These are phyloP conservation scores for Solanum ossicruentum DNA, from an alignment of 257 asterid species.

Conservation along the genomic window DNA sequence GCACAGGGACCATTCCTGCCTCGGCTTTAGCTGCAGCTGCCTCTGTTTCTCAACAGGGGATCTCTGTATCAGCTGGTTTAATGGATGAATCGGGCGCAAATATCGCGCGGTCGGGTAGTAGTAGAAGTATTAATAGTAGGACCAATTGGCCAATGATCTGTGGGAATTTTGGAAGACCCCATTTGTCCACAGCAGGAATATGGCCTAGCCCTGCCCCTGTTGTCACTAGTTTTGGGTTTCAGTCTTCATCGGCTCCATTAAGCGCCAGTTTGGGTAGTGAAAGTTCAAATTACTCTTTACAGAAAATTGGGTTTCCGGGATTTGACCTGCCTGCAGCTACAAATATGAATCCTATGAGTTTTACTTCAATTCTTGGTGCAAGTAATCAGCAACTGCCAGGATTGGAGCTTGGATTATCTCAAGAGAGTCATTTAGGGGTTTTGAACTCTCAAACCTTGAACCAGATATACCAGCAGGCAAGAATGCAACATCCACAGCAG, in stretches of 20 bases:
- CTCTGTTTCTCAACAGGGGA: slow-evolving; percentile 29
- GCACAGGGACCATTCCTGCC: slow-evolving; percentile 67
- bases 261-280: slow-evolving; percentile 23
- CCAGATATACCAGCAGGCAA: slow-evolving; percentile 59
- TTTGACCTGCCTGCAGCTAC: slow-evolving; percentile 38
- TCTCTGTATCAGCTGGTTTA: slow-evolving; percentile 33
- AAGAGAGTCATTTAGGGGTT: slow-evolving; percentile 57
- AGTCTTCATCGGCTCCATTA: neutral
- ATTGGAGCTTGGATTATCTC: slow-evolving; percentile 63
- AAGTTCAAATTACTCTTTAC: slow-evolving; percentile 25
- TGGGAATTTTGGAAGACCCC: slow-evolving; percentile 42
- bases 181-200: slow-evolving; percentile 26
- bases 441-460: slow-evolving; percentile 31
- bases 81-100: slow-evolving; percentile 27
- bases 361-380: slow-evolving; percentile 43
- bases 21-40: slow-evolving; percentile 53
- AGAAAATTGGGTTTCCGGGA: slow-evolving; percentile 44
- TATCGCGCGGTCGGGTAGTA: neutral
- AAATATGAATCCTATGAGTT: slow-evolving; percentile 39
- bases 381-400: slow-evolving; percentile 42
- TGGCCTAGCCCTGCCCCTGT: slow-evolving; percentile 31
- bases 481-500: slow-evolving; percentile 14
- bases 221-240: neutral
- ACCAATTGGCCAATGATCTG: slow-evolving; percentile 38
- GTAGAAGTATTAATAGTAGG: slow-evolving; percentile 20